Conservation (phyloP, 2,329 filamentous ascomycete genomes). For the Penicillium paneum region DNA sequence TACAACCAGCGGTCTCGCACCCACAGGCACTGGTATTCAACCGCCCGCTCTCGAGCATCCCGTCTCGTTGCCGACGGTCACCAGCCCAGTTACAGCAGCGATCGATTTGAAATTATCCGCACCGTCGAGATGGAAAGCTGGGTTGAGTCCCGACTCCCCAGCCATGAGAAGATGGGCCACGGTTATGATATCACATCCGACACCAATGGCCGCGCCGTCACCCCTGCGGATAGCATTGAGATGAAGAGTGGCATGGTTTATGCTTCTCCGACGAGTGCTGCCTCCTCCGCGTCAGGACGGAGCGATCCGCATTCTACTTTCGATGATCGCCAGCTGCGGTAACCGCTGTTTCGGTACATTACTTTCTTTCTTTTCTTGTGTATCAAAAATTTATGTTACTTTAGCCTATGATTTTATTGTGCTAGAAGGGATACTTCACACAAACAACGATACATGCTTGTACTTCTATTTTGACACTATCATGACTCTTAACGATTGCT, state of each 20-base stretch:
- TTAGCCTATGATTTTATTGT: background rate
- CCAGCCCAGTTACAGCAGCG: conserved; percentile 18
- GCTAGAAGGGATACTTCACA: background rate
- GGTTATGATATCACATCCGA: conserved; percentile 20
- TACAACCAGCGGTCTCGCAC: conserved; percentile 19
- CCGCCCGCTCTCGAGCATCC: conserved; percentile 23
- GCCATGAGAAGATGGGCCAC: conserved; percentile 14
- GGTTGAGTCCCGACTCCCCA: conserved; percentile 24
- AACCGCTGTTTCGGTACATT: background rate
- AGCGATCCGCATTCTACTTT: conserved; percentile 3
- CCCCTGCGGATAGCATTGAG: conserved; percentile 15
- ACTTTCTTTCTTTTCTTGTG: background rate
- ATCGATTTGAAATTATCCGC: conserved; percentile 33
- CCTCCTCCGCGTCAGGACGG: conserved; percentile 16
- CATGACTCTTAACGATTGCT: background rate
- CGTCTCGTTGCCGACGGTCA: conserved; percentile 10
- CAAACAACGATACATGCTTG: background rate
- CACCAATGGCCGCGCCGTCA: conserved; percentile 11
- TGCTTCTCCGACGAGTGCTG: conserved; percentile 23
- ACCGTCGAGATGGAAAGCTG: conserved; percentile 38
- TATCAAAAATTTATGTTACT: background rate
- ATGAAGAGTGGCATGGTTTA: conserved; percentile 20
- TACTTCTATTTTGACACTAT: background rate
- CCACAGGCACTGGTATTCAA: conserved; percentile 24
- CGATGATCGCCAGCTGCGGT: background rate